phyloP scores from a whole-genome alignment of 2,329 filamentous ascomycete genomes.

The Fusarium globosum region DNA sequence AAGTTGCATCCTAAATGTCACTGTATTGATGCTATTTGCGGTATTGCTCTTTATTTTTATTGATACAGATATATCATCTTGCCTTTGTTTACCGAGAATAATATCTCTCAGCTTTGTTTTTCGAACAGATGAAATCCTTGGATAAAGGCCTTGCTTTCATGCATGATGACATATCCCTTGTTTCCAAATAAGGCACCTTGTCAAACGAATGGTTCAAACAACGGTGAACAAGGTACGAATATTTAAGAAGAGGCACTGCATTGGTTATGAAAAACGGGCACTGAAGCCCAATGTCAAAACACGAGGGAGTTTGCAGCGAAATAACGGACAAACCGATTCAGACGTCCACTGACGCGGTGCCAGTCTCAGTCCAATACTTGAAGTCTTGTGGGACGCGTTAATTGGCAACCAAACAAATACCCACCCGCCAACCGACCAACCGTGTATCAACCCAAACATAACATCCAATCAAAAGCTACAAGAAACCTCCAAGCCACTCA shows the following conservation, averaged over 20 bases:
- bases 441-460: slow-evolving; percentile 24
- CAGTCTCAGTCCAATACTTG: not conserved
- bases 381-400: slow-evolving; percentile 34
- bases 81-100: not conserved
- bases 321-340: slow-evolving; percentile 3
- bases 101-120: not conserved
- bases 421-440: slow-evolving; percentile 28
- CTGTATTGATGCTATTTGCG: not conserved
- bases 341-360: not conserved
- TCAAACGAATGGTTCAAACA: not conserved
- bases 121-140: not conserved
- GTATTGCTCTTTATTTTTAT: not conserved
- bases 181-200: not conserved
- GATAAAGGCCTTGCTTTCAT: slow-evolving; percentile 28
- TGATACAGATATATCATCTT: not conserved
- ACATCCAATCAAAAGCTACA: slow-evolving; percentile 27
- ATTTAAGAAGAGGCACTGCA: not conserved
- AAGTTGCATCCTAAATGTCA: not conserved
- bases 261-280: not conserved
- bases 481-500: slow-evolving; percentile 22
- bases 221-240: not conserved
- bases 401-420: slow-evolving; percentile 16
- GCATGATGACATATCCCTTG: slow-evolving; percentile 28
- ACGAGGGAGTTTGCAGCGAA: slow-evolving; percentile 9
- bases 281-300: not conserved